These are phyloP conservation scores for Phytopythium helicoides DNA, from an alignment of 352 stramenopile species.

Conservation along the genomic window DNA sequence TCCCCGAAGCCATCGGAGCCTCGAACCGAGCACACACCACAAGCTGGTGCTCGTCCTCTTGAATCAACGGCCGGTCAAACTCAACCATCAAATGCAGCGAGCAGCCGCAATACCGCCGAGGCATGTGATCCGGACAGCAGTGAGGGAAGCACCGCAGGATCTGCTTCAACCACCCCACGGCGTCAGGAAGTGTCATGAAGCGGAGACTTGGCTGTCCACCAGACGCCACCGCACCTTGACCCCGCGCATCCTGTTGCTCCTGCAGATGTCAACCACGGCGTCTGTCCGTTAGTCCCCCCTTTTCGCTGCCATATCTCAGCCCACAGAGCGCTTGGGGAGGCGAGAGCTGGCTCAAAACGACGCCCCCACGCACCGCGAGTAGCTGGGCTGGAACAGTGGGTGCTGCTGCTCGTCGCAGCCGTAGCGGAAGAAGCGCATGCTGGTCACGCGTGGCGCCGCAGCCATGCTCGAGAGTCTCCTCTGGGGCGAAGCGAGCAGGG, in stretches of 20 bases:
- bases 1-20: constrained; percentile 15
- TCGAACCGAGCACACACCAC: constrained; percentile 46
- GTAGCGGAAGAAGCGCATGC: too few relatives aligned
- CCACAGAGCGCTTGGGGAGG: too few relatives aligned
- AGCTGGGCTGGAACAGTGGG: constrained; percentile 26
- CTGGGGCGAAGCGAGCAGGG: too few relatives aligned
- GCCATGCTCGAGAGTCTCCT: too few relatives aligned
- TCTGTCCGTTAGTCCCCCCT: too few relatives aligned
- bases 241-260: constrained; percentile 21
- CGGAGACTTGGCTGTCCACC: background rate
- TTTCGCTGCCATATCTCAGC: too few relatives aligned
- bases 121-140: constrained; percentile 37
- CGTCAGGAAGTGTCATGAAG: too few relatives aligned
- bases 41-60: constrained; percentile 12
- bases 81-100: constrained; percentile 31
- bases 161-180: too few relatives aligned
- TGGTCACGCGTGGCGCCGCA: too few relatives aligned
- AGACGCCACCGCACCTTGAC: constrained; percentile 14
- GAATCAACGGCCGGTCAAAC: constrained; percentile 11
- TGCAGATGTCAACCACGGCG: too few relatives aligned
- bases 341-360: too few relatives aligned
- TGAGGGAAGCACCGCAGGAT: constrained; percentile 46
- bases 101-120: constrained; percentile 41
- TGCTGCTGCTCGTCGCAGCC: constrained; percentile 26
- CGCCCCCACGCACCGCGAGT: constrained; percentile 15